Evolutionary conservation across 345 rosid genomes (phyloP).

Genomic region (Salix suchowensis): DNA sequence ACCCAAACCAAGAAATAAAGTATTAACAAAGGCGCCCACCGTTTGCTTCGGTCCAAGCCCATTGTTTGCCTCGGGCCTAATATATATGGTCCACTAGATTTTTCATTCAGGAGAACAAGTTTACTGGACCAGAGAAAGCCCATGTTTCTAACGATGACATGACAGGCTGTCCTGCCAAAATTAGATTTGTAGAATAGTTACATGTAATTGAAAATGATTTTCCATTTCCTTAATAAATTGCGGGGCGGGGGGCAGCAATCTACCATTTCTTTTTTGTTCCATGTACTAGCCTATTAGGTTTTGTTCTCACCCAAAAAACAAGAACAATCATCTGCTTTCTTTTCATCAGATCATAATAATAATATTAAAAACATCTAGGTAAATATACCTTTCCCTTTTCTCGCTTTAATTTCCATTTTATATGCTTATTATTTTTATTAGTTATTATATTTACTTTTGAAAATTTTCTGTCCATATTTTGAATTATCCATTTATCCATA

Average conservation of each 20-base stretch:
- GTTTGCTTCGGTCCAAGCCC: too few species aligned
- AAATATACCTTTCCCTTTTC: background rate
- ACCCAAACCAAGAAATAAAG: too few species aligned
- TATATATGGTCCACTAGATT: background rate
- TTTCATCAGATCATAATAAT: constrained; percentile 27
- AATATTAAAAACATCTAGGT: constrained; percentile 21
- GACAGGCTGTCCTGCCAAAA: too few species aligned
- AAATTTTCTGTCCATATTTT: constrained; percentile 37
- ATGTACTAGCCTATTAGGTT: background rate
- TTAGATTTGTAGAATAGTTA: too few species aligned
- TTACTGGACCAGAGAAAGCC: too few species aligned
- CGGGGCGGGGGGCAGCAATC: too few species aligned
- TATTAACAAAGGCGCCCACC: too few species aligned
- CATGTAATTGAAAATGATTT: too few species aligned
- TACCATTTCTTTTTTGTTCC: background rate
- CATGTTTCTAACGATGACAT: too few species aligned
- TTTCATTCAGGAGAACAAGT: too few species aligned
- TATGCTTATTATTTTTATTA: constrained; percentile 2
- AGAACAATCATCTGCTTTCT: constrained; percentile 16
- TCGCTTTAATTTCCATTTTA: background rate
- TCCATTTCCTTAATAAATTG: too few species aligned
- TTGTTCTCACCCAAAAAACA: background rate
- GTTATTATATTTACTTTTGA: background rate
- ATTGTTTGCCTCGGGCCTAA: too few species aligned
- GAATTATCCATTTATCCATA: constrained; percentile 42